phyloP scores from a whole-genome alignment of 129 eudicot genomes.

The sunflower (Helianthus annuus) region HanXRQr2.0-SUNRISE NC_035437.2:17760678-17761177 shows the following conservation, averaged over 20 bases:
- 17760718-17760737: conserved; percentile 35
- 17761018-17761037: conserved; percentile 39
- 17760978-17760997: conserved; percentile 42
- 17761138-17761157: conserved; percentile 46
- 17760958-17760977: conserved; percentile 43
- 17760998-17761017: conserved; percentile 38
- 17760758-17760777: conserved; percentile 23
- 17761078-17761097: conserved; percentile 27
- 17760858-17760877: conserved; percentile 36
- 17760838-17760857: conserved; percentile 35
- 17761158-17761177: conserved; percentile 37
- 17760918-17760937: conserved; percentile 37
- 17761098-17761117: conserved; percentile 39
- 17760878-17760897: conserved; percentile 42
- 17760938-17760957: conserved; percentile 35
- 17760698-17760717: background rate
- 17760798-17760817: conserved; percentile 27
- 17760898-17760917: conserved; percentile 35
- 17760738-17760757: conserved; percentile 34
- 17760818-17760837: conserved; percentile 22
- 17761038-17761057: conserved; percentile 37
- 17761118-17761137: conserved; percentile 33
- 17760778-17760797: conserved; percentile 28
- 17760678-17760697: background rate
- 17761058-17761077: conserved; percentile 34